Evolutionary conservation across 441 rosid species (phyloP).

Genomic region (Hura crepitans): DNA sequence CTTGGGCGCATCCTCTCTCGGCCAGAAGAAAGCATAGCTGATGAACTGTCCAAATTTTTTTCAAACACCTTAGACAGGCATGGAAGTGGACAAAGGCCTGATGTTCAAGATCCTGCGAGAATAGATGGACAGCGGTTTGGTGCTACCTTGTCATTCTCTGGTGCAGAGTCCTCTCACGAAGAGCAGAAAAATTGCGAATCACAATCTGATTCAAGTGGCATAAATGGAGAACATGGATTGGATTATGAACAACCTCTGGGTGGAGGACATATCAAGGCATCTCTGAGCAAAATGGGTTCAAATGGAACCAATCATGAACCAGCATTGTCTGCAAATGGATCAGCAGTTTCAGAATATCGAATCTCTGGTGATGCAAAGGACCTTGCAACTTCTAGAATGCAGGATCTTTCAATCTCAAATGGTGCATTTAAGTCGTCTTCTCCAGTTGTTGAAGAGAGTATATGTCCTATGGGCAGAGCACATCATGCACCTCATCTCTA

Average conservation of each 20-base stretch:
- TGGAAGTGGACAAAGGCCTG: constrained; percentile 79
- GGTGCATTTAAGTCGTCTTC: constrained; percentile 30
- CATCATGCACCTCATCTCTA: constrained; percentile 42
- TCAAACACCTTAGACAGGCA: constrained; percentile 25
- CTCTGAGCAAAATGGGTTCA: constrained; percentile 22
- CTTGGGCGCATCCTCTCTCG: constrained; percentile 16
- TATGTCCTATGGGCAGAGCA: constrained; percentile 30
- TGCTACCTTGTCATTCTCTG: constrained; percentile 29
- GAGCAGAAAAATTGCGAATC: constrained; percentile 37
- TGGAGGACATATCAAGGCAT: constrained; percentile 25
- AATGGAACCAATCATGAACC: constrained; percentile 17
- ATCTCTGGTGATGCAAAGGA: constrained; percentile 56
- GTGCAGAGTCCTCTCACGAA: constrained; percentile 39
- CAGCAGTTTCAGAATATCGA: constrained; percentile 44
- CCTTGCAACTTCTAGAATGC: constrained; percentile 49
- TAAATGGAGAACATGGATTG: constrained; percentile 32
- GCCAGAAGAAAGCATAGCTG: constrained; percentile 12
- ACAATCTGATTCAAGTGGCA: constrained; percentile 36
- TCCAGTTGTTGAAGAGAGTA: constrained; percentile 26
- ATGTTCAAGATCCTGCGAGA: constrained; percentile 55
- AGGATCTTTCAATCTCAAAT: constrained; percentile 35
- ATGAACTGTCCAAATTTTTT: constrained; percentile 15
- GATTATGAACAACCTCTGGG: constrained; percentile 34
- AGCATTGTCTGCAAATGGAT: constrained; percentile 28
- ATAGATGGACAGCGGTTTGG: constrained; percentile 33